Base-by-base conservation (phyloP, 805 yeast species). In the Metschnikowia anglica region DNA sequence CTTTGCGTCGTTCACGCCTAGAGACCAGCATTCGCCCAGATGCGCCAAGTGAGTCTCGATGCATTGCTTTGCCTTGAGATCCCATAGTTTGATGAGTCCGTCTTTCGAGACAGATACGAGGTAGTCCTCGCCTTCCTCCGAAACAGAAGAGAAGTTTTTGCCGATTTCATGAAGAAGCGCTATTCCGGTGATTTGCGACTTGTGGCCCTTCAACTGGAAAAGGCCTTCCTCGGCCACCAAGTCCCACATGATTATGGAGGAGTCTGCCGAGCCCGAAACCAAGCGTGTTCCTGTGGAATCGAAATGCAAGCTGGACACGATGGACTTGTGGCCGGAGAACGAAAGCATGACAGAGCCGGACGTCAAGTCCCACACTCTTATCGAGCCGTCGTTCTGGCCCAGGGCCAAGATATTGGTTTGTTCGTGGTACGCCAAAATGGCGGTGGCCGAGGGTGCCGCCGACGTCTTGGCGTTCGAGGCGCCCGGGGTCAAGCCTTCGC, bases 21-120 rank as follows among this genome's bases (percentile, higher is more conserved):
- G 62, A 2, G 86, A 71, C 98, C 98, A 93, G 67, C 97, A 88
- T 63, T 93, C 98, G 45, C 91, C 90, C 17, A 85, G 74, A 60
- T 88, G 96, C 0, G 97, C 96, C 48, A 89, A 81, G 60, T 90
- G 97, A 1, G 98, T 90, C 61, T 93, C 99, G 4, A 89, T 71
- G 65, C 97, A 88, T 61, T 88, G 95, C 60, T 86, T 88, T 3
- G 93, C 69, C 55, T 82, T 84, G 53, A 93, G 65, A 58, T 93
- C 98, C 99, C 99, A 93, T 26, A 93, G 65, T 61, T 93, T 93
- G 52, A 93, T 74, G 37, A 89, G 69, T 0, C 98, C 98, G 60
- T 93, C 99, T 58, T 89, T 90, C 2, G 95, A 78, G 0, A 83
- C 80, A 52, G 89, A 80, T 15, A 89, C 52, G 13, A 93, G 65